Conservation (phyloP, 2,329 filamentous ascomycete species). For the Cytospora piceicola region DNA sequence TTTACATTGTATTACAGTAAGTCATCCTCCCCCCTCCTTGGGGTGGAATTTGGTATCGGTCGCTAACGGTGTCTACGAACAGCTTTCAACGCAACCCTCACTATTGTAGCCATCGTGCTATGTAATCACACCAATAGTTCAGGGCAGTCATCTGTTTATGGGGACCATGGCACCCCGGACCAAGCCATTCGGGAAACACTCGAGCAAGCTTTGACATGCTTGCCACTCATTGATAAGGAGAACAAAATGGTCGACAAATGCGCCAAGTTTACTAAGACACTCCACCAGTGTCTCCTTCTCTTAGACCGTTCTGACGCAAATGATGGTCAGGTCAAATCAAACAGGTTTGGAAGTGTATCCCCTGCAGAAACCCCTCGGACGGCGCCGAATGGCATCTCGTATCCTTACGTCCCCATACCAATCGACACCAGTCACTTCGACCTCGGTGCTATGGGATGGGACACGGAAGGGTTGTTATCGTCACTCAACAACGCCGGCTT, state of each 20-base stretch:
- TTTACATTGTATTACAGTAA: slow-evolving; percentile 40
- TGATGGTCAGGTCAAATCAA: not conserved
- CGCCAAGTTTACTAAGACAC: slow-evolving; percentile 23
- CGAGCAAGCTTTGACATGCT: slow-evolving; percentile 20
- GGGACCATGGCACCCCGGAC: slow-evolving; percentile 20
- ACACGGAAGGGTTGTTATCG: slow-evolving; percentile 14
- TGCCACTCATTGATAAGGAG: slow-evolving; percentile 29
- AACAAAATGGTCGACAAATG: slow-evolving; percentile 32
- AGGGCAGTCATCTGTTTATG: not conserved
- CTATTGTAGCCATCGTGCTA: slow-evolving; percentile 28
- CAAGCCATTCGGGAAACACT: slow-evolving; percentile 13
- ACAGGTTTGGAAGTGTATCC: not conserved
- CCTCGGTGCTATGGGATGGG: slow-evolving; percentile 25
- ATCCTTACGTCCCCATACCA: slow-evolving; percentile 21
- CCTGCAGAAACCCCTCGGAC: not conserved
- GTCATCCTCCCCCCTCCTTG: slow-evolving; percentile 11
- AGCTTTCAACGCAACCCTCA: slow-evolving; percentile 34
- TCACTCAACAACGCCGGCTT: slow-evolving; percentile 15
- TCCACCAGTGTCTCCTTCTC: slow-evolving; percentile 22
- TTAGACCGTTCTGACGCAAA: slow-evolving; percentile 8
- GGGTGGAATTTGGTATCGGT: too few relatives aligned
- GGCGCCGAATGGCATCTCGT: not conserved
- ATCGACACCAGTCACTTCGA: slow-evolving; percentile 24
- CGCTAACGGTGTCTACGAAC: not conserved
- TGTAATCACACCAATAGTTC: slow-evolving; percentile 24